These are phyloP conservation scores for Yamadazyma pseudoaaseri DNA, from an alignment of 1,139 yeast genomes.

Conservation along the genomic window DNA sequence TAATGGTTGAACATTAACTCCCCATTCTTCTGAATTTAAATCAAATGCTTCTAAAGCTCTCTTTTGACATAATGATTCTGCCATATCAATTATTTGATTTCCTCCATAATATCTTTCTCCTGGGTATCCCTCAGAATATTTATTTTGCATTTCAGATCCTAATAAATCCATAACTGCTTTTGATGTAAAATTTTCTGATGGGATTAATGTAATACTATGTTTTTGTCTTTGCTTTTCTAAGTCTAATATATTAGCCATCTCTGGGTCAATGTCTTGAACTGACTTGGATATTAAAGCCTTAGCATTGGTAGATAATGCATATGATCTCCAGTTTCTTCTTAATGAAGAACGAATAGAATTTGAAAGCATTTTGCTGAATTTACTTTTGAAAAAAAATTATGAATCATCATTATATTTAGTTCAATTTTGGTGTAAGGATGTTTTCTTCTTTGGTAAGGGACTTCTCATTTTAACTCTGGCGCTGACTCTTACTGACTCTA, in stretches of 20 bases:
- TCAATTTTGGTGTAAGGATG: conserved; percentile 4
- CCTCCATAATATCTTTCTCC: conserved; percentile 98
- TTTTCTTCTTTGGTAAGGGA: not conserved
- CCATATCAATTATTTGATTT: conserved; percentile 88
- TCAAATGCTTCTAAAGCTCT: conserved; percentile 87
- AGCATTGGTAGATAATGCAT: conserved; percentile 49
- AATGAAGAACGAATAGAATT: conserved; percentile 7
- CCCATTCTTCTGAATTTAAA: conserved; percentile 81
- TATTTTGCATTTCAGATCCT: conserved; percentile 96
- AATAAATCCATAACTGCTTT: conserved; percentile 90
- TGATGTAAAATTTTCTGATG: conserved; percentile 94
- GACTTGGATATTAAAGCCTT: conserved; percentile 59
- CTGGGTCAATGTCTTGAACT: conserved; percentile 76
- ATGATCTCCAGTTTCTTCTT: conserved; percentile 8
- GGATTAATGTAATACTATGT: conserved; percentile 86
- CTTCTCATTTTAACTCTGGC: not conserved
- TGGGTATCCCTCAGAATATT: conserved; percentile 98
- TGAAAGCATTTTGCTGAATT: conserved; percentile 10
- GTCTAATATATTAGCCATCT: conserved; percentile 71
- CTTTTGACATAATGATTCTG: conserved; percentile 85
- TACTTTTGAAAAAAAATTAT: conserved; percentile 3
- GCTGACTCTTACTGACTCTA: conserved; percentile 4
- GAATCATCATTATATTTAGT: conserved; percentile 9
- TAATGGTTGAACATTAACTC: conserved; percentile 91
- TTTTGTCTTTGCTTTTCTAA: conserved; percentile 82